Evolutionary conservation across 1,139 yeast genomes (phyloP), one percentile per base, ranked within the genome.

Genomic region (Zygotorulaspora mrakii): DNA sequence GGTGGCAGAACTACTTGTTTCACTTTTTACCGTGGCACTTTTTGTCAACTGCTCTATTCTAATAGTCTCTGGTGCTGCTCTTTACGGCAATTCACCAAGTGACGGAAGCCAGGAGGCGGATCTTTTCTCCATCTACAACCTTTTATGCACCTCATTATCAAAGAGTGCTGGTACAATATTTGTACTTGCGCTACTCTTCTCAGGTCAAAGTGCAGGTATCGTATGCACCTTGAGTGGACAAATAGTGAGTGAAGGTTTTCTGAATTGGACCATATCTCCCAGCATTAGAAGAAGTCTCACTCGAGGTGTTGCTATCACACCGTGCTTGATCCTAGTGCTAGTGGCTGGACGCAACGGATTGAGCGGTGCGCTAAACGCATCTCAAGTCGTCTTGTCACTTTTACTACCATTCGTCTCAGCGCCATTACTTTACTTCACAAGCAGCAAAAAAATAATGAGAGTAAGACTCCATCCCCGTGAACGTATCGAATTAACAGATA

Each of bases 151-250:
- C 8, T 78, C 79, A 47, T 68, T 83, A 38, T 79, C 87, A 0
- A 77, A 82, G 16, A 72, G 77, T 16, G 89, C 88, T 0, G 94
- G 91, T 5, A 66, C 82, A 2, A 69, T 82, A 1, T 83, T 83
- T 65, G 87, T 85, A 8, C 66, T 82, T 41, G 87, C 89, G 0
- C 71, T 83, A 70, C 64, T 83, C 34, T 82, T 82, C 50, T 79
- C 88, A 3, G 89, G 91, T 12, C 85, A 82, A 54, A 79, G 86
- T 51, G 91, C 91, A 1, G 91, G 91, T 20, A 79, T 83, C 14
- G 87, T 82, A 2, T 82, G 91, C 60, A 83, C 94, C 1, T 73
- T 83, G 72, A 80, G 89, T 1, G 91, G 91, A 2, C 89, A 83
- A 62, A 79, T 83, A 61, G 82, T 83, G 8, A 77, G 86, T 40